Conservation (phyloP, 2,329 filamentous ascomycete species). For the Penicillium palitans region DNA sequence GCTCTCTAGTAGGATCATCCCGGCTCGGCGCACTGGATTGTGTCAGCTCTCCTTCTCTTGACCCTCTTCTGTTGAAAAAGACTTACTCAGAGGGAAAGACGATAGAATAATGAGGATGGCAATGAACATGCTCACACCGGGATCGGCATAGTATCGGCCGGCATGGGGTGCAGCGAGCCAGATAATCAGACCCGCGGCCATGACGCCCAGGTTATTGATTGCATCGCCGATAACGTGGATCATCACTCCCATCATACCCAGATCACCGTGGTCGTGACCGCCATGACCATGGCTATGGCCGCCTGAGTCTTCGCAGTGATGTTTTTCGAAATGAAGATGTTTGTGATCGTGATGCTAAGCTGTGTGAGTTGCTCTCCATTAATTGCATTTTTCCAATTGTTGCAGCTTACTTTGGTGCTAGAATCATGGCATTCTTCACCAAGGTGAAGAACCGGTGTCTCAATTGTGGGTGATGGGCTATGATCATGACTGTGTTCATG, state of each 20-base stretch:
- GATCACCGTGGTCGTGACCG: constrained; percentile 48
- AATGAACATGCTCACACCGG: constrained; percentile 67
- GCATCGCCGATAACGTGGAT: constrained; percentile 72
- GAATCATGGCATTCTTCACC: constrained; percentile 13
- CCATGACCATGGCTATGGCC: constrained; percentile 25
- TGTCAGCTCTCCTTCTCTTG: constrained; percentile 1
- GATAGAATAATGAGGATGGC: constrained; percentile 70
- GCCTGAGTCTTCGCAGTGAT: constrained; percentile 5
- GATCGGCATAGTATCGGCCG: constrained; percentile 69
- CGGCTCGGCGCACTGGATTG: constrained; percentile 38
- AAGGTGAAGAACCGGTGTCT: constrained; percentile 11
- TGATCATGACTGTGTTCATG: constrained; percentile 10
- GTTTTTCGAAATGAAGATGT: constrained; percentile 21
- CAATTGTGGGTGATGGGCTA: constrained; percentile 5
- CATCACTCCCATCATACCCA: constrained; percentile 71
- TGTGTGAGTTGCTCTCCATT: neutral
- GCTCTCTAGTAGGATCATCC: constrained; percentile 67
- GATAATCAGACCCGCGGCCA: constrained; percentile 67
- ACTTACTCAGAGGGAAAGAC: constrained; percentile 54
- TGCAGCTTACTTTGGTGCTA: constrained; percentile 15
- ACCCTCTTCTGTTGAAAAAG: neutral
- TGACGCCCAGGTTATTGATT: constrained; percentile 74
- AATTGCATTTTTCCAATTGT: neutral
- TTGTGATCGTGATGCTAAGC: constrained; percentile 29
- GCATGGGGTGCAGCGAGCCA: constrained; percentile 60